Evolutionary conservation across 2,329 filamentous ascomycete species (phyloP), one percentile per base, ranked within the genome.

Genomic region (Albifimbria verrucaria): DNA sequence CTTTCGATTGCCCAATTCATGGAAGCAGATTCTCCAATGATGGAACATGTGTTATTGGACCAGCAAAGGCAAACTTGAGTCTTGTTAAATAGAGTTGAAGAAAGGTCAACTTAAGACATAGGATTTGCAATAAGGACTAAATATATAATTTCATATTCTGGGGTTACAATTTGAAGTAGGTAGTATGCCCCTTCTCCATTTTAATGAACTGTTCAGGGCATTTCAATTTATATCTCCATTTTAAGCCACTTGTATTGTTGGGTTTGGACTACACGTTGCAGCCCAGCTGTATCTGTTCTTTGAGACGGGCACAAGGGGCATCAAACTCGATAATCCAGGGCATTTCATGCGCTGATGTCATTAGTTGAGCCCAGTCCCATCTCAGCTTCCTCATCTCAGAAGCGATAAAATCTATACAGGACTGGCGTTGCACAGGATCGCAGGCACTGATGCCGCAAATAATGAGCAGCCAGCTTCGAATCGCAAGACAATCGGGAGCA

Each of bases 1-100:
- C 72, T 49, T 82, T 75, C 67, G 80, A 83, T 62, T 83, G 57
- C 57, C 80, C 80, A 0, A 65, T 75, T 0, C 73, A 76, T 53
- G 73, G 73, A 1, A 75, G 72, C 50, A 62, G 74, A 9, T 76
- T 61, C 18, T 60, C 58, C 3, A 54, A 53, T 7, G 55, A 57
- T 48, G 58, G 57, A n/a, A 51, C 56, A 9, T 59, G 58, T 24
- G 53, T 61, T 0, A 61, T 56, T 44, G 58, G 58, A 0, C 57
- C 58, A 0, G 25, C 59, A 0, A 60, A 61, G 41, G 54, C 21
- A 7, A 50, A 50, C 15, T 20, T 50, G 25, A 4, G 9, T 4
- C 18, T 36, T 20, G 3, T 36, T 17, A 23, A 20, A 20, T 44
- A 44, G 12, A 15, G n/a, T n/a, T n/a, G n/a, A n/a, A n/a, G n/a